Base-by-base conservation (phyloP, 768 basidiomycete species). In the Ephemerocybe angulata region DNA sequence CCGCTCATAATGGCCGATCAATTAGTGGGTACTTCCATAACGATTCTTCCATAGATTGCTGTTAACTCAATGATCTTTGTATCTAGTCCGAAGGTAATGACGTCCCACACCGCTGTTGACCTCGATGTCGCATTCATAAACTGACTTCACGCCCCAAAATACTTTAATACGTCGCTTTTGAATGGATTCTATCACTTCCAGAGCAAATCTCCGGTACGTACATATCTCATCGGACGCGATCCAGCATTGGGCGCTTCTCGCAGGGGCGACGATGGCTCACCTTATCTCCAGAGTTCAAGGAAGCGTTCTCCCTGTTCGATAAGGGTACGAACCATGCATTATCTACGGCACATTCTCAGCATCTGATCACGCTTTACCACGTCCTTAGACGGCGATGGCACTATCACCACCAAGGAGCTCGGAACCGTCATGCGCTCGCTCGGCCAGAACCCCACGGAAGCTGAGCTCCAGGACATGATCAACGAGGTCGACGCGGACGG, bases 261-360 rank as follows among this genome's bases (percentile, higher is more conserved):
- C 28, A 6, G 28, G 17, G 41, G 21, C 15, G 4, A 30, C 37
- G 30, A 24, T 11, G 13, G 15, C 50, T 51, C 4, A 31, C 37
- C 31, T 40, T 37, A 17, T 29, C 47, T 41, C 7, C 62, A 91
- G 93, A 96, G 75, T 98, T 95, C 85, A 98, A 96, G 82, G 96
- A 98, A 79, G 95, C 95, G 48, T 98, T 98, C 77, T 93, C 94
- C 56, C 82, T 98, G 21, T 98, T 98, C 72, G 93, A 97, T 78
- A 95, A 93, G 72, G 90, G 93, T 93, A 57, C 56, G 80, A 35
- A 42, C 35, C 46, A 24, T 41, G 48, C 42, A 52, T 46, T 60
- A 55, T 55, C 55, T 4, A 30, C n/a, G n/a, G n/a, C n/a, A n/a
- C n/a, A n/a, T n/a, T n/a, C n/a, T n/a, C n/a, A n/a, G n/a, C n/a